A percentile compares a stretch with the other conserved stretches of the same genome.
Conservation (phyloP, 169 alveolate genomes). For the Haemoproteus tartakovskyi region DNA sequence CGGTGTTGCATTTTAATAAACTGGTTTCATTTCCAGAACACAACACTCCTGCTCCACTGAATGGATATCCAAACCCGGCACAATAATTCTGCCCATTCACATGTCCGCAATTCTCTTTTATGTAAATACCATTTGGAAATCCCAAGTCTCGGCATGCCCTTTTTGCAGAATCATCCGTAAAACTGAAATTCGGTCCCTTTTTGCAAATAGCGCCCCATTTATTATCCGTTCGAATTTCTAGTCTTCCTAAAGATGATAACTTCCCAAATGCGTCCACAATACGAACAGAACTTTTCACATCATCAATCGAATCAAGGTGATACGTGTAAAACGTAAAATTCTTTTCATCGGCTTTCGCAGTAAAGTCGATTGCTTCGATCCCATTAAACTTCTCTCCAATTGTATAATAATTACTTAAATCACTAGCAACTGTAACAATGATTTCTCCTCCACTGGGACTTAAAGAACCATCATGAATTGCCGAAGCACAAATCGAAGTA, state of each 20-base stretch:
- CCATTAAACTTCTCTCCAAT: slow-evolving; percentile 32
- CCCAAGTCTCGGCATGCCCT: slow-evolving; percentile 85
- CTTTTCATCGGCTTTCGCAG: slow-evolving; percentile 67
- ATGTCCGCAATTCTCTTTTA: slow-evolving; percentile 74
- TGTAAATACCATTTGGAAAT: slow-evolving; percentile 77
- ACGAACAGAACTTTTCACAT: slow-evolving; percentile 82
- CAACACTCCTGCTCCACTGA: slow-evolving; percentile 78
- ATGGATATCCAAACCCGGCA: slow-evolving; percentile 80
- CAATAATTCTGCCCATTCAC: slow-evolving; percentile 82
- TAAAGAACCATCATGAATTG: slow-evolving; percentile 84
- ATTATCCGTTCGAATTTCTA: slow-evolving; percentile 72
- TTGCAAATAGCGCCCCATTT: slow-evolving; percentile 81
- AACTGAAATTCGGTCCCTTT: slow-evolving; percentile 75
- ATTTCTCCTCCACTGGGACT: slow-evolving; percentile 86
- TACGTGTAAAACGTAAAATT: slow-evolving; percentile 68
- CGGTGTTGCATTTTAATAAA: slow-evolving; percentile 76
- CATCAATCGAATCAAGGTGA: slow-evolving; percentile 82
- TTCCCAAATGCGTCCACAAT: slow-evolving; percentile 86
- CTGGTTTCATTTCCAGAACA: slow-evolving; percentile 80
- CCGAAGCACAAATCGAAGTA: slow-evolving; percentile 86
- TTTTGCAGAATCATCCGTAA: slow-evolving; percentile 80
- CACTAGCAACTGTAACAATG: slow-evolving; percentile 78
- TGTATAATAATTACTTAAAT: slow-evolving; percentile 74
- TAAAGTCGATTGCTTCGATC: slow-evolving; percentile 67
- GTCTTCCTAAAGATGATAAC: slow-evolving; percentile 81